Percentiles rank a stretch among this genome's conserved stretches.
These are phyloP conservation scores for Schizopora paradoxa DNA, from an alignment of 1,284 basidiomycete genomes.

Conservation along the genomic window DNA sequence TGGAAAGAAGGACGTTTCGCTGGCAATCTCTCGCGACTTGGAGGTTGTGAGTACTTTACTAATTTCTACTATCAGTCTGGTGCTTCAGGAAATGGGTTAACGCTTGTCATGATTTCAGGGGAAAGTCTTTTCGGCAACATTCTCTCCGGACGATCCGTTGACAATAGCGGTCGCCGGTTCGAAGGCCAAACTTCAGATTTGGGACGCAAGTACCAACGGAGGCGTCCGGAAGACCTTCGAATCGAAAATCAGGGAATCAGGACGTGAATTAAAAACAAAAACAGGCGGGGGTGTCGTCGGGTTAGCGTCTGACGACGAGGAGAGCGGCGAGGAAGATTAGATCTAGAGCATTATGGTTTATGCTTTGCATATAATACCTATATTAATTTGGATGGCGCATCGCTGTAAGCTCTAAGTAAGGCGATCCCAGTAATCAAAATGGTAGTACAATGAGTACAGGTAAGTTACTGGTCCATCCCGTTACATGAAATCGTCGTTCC, in stretches of 20 bases:
- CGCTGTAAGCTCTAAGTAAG: not conserved
- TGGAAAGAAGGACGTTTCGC: constrained; percentile 74
- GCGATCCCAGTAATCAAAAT: not conserved
- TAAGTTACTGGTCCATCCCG: not conserved
- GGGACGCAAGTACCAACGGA: constrained; percentile 82
- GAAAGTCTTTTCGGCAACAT: constrained; percentile 88
- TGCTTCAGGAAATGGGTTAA: constrained; percentile 4
- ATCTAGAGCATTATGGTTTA: not conserved
- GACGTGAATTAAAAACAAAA: constrained; percentile 54
- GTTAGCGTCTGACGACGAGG: constrained; percentile 52
- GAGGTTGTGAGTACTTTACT: constrained; percentile 66
- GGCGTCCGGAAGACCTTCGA: constrained; percentile 78
- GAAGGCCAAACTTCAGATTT: constrained; percentile 89
- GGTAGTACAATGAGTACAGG: not conserved
- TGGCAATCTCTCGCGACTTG: constrained; percentile 88
- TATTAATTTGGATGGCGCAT: not conserved
- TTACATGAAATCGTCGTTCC: constrained; percentile 76
- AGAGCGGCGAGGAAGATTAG: constrained; percentile 45
- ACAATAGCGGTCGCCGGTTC: constrained; percentile 93
- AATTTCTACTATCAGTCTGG: constrained; percentile 10
- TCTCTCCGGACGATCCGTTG: constrained; percentile 92
- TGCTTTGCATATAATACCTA: not conserved
- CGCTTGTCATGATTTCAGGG: constrained; percentile 48
- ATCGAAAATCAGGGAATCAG: constrained; percentile 64
- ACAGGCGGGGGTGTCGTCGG: constrained; percentile 64